These are phyloP conservation scores for Malus hybrid DNA, from an alignment of 331 rosid species.

Conservation along the genomic window DNA sequence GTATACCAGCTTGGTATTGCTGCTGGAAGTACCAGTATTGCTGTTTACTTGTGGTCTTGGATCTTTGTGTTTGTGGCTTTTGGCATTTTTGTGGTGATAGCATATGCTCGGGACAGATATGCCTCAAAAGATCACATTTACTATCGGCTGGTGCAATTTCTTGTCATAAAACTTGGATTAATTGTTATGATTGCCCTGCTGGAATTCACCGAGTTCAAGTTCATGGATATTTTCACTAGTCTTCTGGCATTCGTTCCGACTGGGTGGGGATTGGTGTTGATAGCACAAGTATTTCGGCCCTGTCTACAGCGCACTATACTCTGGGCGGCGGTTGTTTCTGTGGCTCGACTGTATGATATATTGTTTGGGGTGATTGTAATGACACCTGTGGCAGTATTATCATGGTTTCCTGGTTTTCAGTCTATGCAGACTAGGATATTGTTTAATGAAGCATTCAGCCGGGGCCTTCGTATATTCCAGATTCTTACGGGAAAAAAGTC, in stretches of 20 bases:
- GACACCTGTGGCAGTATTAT: constrained; percentile 71
- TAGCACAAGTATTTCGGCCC: constrained; percentile 75
- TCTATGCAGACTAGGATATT: constrained; percentile 88
- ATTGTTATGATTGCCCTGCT: constrained; percentile 49
- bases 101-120: constrained; percentile 49
- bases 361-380: constrained; percentile 64
- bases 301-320: constrained; percentile 36
- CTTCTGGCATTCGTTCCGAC: constrained; percentile 81
- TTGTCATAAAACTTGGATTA: constrained; percentile 39
- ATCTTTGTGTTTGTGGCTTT: constrained; percentile 50
- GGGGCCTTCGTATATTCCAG: constrained; percentile 75
- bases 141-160: constrained; percentile 68
- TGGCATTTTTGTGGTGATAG: constrained; percentile 45
- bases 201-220: constrained; percentile 52
- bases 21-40: constrained; percentile 53
- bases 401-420: constrained; percentile 91
- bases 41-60: constrained; percentile 77
- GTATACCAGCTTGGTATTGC: constrained; percentile 72
- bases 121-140: constrained; percentile 66
- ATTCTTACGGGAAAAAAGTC: constrained; percentile 60
- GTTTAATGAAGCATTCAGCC: constrained; percentile 84
- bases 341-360: constrained; percentile 75
- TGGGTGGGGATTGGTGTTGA: constrained; percentile 79
- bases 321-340: constrained; percentile 54
- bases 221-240: constrained; percentile 65